A percentile compares a stretch with the other conserved stretches of the same genome.
Evolutionary conservation across 345 rosid species (phyloP).

Genomic region (Alliaria petiolata): DNA sequence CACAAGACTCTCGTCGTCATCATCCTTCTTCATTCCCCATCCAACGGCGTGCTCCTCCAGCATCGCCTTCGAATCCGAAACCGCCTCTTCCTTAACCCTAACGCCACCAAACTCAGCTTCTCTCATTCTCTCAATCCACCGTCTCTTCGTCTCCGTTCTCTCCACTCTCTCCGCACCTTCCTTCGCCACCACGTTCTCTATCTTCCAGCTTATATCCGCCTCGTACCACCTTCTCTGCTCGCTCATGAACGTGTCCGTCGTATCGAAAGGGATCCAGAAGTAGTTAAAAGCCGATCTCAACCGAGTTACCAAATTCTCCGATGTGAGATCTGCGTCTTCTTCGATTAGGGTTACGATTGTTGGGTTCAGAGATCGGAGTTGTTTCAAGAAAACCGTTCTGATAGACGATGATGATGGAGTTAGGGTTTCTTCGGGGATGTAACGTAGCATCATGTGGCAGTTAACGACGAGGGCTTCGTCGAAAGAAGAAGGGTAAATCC

Average conservation of each 20-base stretch:
- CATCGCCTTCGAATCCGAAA: conserved; percentile 60
- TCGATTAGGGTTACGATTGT: conserved; percentile 66
- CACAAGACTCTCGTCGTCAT: conserved; percentile 42
- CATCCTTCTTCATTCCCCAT: conserved; percentile 76
- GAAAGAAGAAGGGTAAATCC: conserved; percentile 47
- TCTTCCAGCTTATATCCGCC: conserved; percentile 76
- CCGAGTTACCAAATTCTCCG: conserved; percentile 45
- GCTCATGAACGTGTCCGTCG: conserved; percentile 72
- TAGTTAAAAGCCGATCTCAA: conserved; percentile 46
- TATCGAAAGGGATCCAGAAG: conserved; percentile 90
- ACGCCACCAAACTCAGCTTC: conserved; percentile 50
- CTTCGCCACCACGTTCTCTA: conserved; percentile 80
- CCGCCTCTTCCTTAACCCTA: conserved; percentile 54
- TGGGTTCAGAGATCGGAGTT: conserved; percentile 61
- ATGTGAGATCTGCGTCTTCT: conserved; percentile 79
- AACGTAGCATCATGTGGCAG: conserved; percentile 88
- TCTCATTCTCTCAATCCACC: conserved; percentile 82
- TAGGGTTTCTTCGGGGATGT: conserved; percentile 67
- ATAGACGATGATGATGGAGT: conserved; percentile 5
- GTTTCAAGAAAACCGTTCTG: conserved; percentile 57
- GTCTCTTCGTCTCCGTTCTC: conserved; percentile 62
- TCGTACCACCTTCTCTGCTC: conserved; percentile 83
- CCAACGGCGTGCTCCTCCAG: conserved; percentile 94
- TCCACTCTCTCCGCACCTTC: conserved; percentile 81
- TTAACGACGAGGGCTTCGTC: conserved; percentile 76